Percentiles rank a stretch among this genome's conserved stretches.
phyloP scores from a whole-genome alignment of 179 eudicot species.

The Amaranthus tricolor region DNA sequence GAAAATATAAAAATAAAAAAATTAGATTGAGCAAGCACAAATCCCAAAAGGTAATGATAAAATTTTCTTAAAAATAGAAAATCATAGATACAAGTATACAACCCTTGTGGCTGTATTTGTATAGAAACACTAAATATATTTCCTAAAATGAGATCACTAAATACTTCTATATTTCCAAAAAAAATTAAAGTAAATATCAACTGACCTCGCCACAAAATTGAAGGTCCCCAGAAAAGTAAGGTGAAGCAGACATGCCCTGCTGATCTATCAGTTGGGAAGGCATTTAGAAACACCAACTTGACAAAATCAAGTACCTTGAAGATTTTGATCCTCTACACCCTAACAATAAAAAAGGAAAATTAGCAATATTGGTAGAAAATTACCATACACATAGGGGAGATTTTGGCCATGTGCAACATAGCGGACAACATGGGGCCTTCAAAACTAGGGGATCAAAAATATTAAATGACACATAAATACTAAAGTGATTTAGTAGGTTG shows the following conservation, averaged over 20 bases:
- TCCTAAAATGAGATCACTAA: no score
- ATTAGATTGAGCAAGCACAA: background rate
- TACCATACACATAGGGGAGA: no score
- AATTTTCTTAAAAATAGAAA: no score
- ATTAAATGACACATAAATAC: background rate
- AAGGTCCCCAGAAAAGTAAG: slow-evolving; percentile 44
- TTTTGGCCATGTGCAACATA: no score
- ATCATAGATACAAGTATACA: background rate
- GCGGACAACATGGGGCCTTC: no score
- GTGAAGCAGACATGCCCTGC: slow-evolving; percentile 41
- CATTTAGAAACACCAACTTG: slow-evolving; percentile 19
- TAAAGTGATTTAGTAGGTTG: no score
- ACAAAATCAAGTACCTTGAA: background rate
- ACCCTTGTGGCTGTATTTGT: no score
- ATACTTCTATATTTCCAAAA: no score
- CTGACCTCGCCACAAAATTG: slow-evolving; percentile 49
- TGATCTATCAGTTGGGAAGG: slow-evolving; percentile 53
- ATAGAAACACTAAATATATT: no score
- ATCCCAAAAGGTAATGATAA: background rate
- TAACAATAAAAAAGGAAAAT: background rate
- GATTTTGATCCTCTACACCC: background rate
- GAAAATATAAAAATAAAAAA: slow-evolving; percentile 2
- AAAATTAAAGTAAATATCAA: background rate
- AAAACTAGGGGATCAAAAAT: background rate
- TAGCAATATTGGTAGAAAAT: background rate